Evolutionary conservation across 331 rosid genomes (phyloP).

Genomic region (Pyrus hybrid): DNA sequence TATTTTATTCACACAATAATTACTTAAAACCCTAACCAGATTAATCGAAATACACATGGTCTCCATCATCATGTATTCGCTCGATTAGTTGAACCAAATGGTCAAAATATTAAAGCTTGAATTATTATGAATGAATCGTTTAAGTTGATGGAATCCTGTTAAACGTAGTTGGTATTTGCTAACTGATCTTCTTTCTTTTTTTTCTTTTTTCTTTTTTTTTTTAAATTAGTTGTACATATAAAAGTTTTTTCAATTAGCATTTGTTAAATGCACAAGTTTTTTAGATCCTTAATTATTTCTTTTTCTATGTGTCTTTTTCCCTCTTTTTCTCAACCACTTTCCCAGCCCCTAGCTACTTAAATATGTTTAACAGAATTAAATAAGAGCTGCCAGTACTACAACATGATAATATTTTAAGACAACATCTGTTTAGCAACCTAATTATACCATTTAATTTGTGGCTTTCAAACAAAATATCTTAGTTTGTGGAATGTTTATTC

Average conservation of each 20-base stretch:
- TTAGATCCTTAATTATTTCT: background rate
- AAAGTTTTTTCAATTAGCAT: background rate
- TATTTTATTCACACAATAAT: too few species aligned
- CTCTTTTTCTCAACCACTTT: background rate
- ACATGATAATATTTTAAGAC: background rate
- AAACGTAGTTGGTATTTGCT: too few species aligned
- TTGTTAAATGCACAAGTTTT: background rate
- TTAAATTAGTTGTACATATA: too few species aligned
- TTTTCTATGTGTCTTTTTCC: background rate
- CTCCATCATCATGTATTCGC: background rate
- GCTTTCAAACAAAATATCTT: background rate
- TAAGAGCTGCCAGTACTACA: too few species aligned
- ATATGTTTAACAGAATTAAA: background rate
- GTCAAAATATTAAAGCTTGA: background rate
- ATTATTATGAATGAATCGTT: background rate
- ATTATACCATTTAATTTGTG: background rate
- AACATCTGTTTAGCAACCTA: background rate
- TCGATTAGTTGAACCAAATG: background rate
- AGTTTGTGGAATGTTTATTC: background rate
- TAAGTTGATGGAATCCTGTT: too few species aligned
- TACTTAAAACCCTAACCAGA: too few species aligned
- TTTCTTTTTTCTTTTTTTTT: too few species aligned
- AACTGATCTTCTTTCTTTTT: too few species aligned
- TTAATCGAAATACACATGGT: too few species aligned
- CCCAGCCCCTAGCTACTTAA: background rate